Conservation (phyloP, 169 alveolate genomes). For the Eimeria necatrix region DNA sequence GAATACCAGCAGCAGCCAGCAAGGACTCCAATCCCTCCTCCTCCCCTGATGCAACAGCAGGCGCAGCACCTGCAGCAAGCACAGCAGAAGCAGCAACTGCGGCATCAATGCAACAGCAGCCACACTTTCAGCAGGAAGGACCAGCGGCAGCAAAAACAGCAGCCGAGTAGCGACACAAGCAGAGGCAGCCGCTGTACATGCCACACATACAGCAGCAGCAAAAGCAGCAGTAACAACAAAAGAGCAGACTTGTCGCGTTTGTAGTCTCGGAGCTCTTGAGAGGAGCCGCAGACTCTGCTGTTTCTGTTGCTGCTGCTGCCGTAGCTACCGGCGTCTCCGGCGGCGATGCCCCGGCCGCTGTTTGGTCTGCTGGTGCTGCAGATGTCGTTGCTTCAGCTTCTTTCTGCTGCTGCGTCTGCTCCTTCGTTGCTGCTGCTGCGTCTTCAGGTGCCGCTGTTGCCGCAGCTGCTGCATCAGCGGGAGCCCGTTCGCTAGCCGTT, state of each 20-base stretch:
- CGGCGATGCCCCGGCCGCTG: background rate
- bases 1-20: conserved; percentile 54
- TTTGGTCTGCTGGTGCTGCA: background rate
- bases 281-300: background rate
- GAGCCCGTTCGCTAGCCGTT: background rate
- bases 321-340: background rate
- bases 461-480: background rate
- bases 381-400: background rate
- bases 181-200: background rate
- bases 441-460: background rate
- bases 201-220: conserved; percentile 3
- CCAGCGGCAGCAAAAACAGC: conserved; percentile 18
- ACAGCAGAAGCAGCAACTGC: background rate
- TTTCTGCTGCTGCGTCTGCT: background rate
- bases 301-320: conserved; percentile 14
- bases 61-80: background rate
- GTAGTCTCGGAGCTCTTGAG: background rate
- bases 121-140: too few relatives aligned
- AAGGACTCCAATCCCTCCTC: conserved; percentile 36
- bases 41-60: background rate
- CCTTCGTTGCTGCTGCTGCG: conserved; percentile 34
- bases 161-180: background rate
- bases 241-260: background rate
- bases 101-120: background rate
- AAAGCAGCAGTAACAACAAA: background rate